These are phyloP conservation scores for Penicillium sp. DNA, from an alignment of 2,329 filamentous ascomycete genomes.

Conservation along the genomic window DNA sequence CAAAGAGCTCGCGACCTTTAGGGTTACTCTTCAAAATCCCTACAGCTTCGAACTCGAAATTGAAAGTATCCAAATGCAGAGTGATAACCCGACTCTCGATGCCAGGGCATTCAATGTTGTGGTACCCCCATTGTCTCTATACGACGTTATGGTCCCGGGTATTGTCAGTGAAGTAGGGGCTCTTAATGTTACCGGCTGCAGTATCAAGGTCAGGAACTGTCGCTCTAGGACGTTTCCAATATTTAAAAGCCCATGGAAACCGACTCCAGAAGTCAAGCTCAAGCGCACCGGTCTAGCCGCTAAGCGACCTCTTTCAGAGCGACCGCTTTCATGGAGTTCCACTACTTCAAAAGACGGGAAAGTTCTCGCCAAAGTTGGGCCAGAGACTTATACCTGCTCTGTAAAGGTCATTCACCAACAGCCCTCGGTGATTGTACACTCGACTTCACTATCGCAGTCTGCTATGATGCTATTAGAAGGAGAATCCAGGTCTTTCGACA, in stretches of 20 bases:
- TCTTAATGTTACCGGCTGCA: slow-evolving; percentile 71
- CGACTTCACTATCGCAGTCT: slow-evolving; percentile 74
- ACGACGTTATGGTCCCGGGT: slow-evolving; percentile 69
- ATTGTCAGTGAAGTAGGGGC: slow-evolving; percentile 63
- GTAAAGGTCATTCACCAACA: slow-evolving; percentile 76
- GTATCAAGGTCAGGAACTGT: slow-evolving; percentile 76
- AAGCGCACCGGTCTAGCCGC: slow-evolving; percentile 68
- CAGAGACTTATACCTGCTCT: slow-evolving; percentile 37
- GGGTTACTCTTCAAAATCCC: slow-evolving; percentile 84
- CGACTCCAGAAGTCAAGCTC: slow-evolving; percentile 65
- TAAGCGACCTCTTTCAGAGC: slow-evolving; percentile 49
- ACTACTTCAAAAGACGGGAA: slow-evolving; percentile 35
- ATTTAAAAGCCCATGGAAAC: slow-evolving; percentile 71
- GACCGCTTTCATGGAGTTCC: slow-evolving; percentile 42
- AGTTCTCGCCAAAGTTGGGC: slow-evolving; percentile 28
- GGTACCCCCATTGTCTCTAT: slow-evolving; percentile 77
- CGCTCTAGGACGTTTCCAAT: slow-evolving; percentile 79
- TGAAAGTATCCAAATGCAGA: slow-evolving; percentile 71
- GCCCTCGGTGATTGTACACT: slow-evolving; percentile 71
- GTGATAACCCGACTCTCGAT: slow-evolving; percentile 68
- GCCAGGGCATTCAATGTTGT: slow-evolving; percentile 61
- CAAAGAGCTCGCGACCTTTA: slow-evolving; percentile 72
- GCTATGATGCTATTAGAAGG: slow-evolving; percentile 92
- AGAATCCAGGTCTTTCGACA: slow-evolving; percentile 70
- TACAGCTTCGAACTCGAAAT: slow-evolving; percentile 91